phyloP scores from a whole-genome alignment of 2,329 filamentous ascomycete species.

The Rachicladosporium sp. region DNA sequence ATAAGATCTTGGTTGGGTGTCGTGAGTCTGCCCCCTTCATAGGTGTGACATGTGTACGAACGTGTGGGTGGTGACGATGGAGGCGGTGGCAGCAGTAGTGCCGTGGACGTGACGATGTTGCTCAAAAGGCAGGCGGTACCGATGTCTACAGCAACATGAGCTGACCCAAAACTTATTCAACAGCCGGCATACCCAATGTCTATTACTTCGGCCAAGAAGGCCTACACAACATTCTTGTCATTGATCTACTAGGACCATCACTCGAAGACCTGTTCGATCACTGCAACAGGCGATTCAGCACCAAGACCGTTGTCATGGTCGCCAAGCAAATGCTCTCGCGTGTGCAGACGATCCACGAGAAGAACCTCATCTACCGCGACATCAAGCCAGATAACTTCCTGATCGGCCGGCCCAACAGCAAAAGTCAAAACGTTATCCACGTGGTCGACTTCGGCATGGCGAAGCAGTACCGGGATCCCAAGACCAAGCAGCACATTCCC shows the following conservation, averaged over 20 bases:
- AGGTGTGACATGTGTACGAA: neutral
- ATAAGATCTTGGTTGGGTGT: conserved; percentile 98
- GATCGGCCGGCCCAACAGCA: conserved; percentile 81
- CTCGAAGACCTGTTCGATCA: conserved; percentile 96
- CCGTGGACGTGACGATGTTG: no score
- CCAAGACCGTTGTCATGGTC: conserved; percentile 98
- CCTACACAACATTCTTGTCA: conserved; percentile 96
- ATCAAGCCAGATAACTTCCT: conserved; percentile 99
- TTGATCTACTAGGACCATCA: conserved; percentile 87
- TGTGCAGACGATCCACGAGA: conserved; percentile 91
- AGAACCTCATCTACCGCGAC: conserved; percentile 97
- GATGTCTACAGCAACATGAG: no score
- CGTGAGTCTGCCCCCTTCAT: conserved; percentile 53
- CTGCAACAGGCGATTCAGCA: conserved; percentile 86
- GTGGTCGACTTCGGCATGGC: conserved; percentile 99
- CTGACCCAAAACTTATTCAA: neutral
- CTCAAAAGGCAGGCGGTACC: no score
- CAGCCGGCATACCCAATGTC: conserved; percentile 96
- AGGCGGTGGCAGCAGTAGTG: no score
- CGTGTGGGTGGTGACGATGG: no score
- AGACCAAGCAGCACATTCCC: conserved; percentile 97
- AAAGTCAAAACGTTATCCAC: conserved; percentile 94
- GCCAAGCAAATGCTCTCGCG: conserved; percentile 97
- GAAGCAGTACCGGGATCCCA: conserved; percentile 96
- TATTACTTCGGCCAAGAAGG: conserved; percentile 99